Percentiles rank a stretch among this genome's conserved stretches.
phyloP scores from a whole-genome alignment of 805 yeast genomes.

The Metschnikowia drakensbergensis region DNA sequence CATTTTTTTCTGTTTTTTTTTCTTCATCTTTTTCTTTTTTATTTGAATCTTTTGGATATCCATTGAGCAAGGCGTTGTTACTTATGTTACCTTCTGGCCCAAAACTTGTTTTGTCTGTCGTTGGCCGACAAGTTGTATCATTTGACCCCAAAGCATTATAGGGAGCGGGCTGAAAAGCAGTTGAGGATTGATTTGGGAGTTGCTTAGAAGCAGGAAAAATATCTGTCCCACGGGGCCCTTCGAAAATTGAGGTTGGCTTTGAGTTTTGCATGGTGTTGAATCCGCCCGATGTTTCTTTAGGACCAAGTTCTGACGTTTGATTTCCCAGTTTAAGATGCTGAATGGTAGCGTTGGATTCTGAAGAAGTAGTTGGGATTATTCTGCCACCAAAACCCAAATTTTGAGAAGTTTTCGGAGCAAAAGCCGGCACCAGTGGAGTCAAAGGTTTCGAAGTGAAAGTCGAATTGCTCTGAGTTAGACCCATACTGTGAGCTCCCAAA shows the following conservation, averaged over 20 bases:
- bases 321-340: background rate
- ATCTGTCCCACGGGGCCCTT: background rate
- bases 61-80: background rate
- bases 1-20: background rate
- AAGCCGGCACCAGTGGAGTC: background rate
- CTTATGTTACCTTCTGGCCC: background rate
- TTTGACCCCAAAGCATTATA: background rate
- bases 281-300: background rate
- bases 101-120: background rate
- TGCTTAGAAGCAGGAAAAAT: background rate
- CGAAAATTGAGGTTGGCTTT: background rate
- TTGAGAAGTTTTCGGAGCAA: background rate
- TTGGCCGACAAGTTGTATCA: background rate
- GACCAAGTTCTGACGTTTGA: background rate
- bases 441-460: background rate
- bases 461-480: background rate
- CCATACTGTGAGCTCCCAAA: background rate
- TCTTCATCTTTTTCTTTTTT: background rate
- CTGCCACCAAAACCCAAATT: constrained; percentile 1
- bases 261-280: background rate
- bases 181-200: background rate
- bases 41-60: background rate
- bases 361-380: background rate
- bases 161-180: background rate
- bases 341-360: background rate